These are phyloP conservation scores for Hymenoscyphus occultus DNA, from an alignment of 2,329 filamentous ascomycete genomes.

Conservation along the genomic window DNA sequence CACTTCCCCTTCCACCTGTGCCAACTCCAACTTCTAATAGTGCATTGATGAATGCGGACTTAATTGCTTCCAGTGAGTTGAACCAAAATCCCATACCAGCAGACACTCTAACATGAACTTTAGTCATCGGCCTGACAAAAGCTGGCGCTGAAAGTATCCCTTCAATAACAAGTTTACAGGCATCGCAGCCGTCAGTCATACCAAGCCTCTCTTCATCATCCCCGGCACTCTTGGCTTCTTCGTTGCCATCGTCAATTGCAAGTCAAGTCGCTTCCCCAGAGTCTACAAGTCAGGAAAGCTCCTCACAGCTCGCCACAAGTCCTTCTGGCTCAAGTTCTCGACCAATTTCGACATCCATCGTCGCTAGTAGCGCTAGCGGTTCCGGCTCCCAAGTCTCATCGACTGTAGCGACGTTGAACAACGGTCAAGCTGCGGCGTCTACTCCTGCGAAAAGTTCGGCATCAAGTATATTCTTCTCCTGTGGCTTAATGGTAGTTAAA, in stretches of 20 bases:
- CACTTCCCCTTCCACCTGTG: conserved; percentile 7
- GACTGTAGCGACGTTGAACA: background rate
- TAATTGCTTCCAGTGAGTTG: background rate
- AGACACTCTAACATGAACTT: background rate
- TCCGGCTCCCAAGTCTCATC: background rate
- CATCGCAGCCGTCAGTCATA: background rate
- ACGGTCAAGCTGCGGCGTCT: background rate
- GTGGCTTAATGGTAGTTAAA: background rate
- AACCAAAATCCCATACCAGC: background rate
- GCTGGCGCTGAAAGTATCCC: background rate
- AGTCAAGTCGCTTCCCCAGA: background rate
- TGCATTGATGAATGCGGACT: background rate
- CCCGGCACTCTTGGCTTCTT: background rate
- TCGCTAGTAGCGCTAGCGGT: background rate
- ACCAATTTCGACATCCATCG: background rate
- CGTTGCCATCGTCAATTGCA: background rate
- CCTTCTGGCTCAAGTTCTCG: background rate
- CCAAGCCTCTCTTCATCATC: background rate
- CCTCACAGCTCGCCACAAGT: background rate
- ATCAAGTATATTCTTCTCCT: background rate
- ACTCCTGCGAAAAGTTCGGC: background rate
- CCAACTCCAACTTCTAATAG: background rate
- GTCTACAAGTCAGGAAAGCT: background rate
- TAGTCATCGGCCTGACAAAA: background rate
- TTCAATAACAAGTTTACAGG: background rate